Percentiles rank a stretch among this genome's conserved stretches.
phyloP scores from a whole-genome alignment of 2,329 filamentous ascomycete genomes.

The Rutstroemia sydowiana region DNA sequence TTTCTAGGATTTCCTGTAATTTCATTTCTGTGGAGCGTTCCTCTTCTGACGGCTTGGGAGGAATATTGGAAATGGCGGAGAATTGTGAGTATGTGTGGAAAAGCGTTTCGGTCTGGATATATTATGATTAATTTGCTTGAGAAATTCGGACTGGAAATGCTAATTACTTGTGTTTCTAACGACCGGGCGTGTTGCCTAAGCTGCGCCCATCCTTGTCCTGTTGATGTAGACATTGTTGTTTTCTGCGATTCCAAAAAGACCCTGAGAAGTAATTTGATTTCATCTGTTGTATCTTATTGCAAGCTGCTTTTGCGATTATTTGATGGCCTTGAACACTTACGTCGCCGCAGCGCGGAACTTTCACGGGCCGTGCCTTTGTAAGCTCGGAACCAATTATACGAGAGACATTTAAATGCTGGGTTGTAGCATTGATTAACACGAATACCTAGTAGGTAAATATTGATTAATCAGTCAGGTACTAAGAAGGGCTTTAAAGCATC shows the following conservation, averaged over 20 bases:
- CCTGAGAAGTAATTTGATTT: neutral
- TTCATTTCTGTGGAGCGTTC: constrained; percentile 73
- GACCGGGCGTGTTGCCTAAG: constrained; percentile 83
- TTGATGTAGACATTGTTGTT: constrained; percentile 16
- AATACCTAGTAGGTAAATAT: neutral
- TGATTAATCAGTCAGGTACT: too few species aligned
- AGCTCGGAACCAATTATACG: neutral
- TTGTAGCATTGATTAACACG: neutral
- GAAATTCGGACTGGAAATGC: neutral
- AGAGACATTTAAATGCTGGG: neutral
- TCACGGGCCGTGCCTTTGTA: constrained; percentile 1
- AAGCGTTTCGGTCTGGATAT: constrained; percentile 11
- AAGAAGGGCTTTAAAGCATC: too few species aligned
- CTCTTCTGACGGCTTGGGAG: constrained; percentile 76
- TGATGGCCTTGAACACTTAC: constrained; percentile 1
- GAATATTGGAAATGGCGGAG: constrained; percentile 69
- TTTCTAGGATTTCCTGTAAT: constrained; percentile 76
- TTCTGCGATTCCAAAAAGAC: neutral
- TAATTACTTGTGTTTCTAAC: constrained; percentile 74
- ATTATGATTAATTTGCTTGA: neutral
- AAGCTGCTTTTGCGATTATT: neutral
- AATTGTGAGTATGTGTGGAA: constrained; percentile 90
- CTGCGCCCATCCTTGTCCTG: constrained; percentile 70
- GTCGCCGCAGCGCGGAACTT: constrained; percentile 8
- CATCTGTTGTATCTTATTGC: neutral